Base-by-base conservation (phyloP, 805 yeast species). In the Saccharomycopsis oosterbeekiorum region DNA sequence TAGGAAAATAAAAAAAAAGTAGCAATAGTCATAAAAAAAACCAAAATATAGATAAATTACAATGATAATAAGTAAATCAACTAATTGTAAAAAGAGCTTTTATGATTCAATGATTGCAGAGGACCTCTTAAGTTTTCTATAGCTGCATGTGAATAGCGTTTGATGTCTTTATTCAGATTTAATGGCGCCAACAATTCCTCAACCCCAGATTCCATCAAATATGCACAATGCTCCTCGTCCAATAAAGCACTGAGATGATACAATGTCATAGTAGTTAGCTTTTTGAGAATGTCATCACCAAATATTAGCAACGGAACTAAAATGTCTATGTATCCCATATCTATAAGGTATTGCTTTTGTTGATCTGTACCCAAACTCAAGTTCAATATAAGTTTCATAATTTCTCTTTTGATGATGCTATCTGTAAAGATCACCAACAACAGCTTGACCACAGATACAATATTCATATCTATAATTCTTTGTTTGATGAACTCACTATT, bases 121-220 rank as follows among this genome's bases (percentile, higher is more conserved):
- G 53, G 34, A 21, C 29, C 53, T 14, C 53, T 47, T 26, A 47
- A 24, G n/a, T 47, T 47, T 14, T 47, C 53, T 21, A 47, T 47
- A 3, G 53, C 53, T 21, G 53, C 53, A 26, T 47, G 34, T 4
- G 53, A 47, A n/a, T 21, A 47, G 4, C 53, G 9, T 47, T 26
- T 47, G 53, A 47, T 47, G 21, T 47, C 53, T 24, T 47, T 47
- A 47, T 47, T 47, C 29, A 21, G 34, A 26, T 47, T 47, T 47
- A 60, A 47, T 21, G 63, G 63, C 21, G 41, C 58, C 24, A 60
- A 42, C 15, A 63, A 59, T 14, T 63, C 64, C 11, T 61, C 57
- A 6, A 63, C 65, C 17, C 65, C 65, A 11, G 64, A 57, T 50
- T 63, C 64, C 36, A 63, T 57, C 26, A 63, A 63, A 47, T 63